Evolutionary conservation across 768 basidiomycete species (phyloP).

Genomic region (Grammothele lineata): DNA sequence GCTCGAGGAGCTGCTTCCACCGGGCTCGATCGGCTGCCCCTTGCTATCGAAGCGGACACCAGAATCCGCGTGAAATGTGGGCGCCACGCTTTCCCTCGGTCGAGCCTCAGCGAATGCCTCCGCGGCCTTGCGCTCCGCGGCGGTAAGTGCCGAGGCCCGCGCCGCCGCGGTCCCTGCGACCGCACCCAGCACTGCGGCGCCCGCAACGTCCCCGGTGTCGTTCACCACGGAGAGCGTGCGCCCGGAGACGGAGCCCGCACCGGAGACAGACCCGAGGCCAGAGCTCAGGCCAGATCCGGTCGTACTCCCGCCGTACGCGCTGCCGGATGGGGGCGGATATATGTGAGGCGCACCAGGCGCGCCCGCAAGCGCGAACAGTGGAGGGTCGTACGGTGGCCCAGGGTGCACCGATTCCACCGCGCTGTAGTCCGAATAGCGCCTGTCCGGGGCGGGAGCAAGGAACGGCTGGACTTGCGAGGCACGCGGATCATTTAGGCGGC

Average conservation of each 20-base stretch:
- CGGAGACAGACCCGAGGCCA: not conserved
- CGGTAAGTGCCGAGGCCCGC: slow-evolving; percentile 12
- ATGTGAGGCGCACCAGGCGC: slow-evolving; percentile 2
- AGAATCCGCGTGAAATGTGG: slow-evolving; percentile 17
- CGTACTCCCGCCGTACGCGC: not conserved
- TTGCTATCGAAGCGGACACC: slow-evolving; percentile 18
- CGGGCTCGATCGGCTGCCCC: slow-evolving; percentile 6
- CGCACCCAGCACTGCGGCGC: not conserved
- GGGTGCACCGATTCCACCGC: not conserved
- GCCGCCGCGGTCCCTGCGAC: too few relatives aligned
- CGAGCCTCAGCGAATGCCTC: slow-evolving; percentile 3
- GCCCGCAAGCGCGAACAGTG: not conserved
- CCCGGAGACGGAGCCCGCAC: not conserved
- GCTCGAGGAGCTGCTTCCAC: too few relatives aligned
- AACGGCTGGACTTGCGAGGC: slow-evolving; percentile 5
- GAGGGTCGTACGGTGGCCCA: not conserved
- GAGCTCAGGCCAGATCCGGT: not conserved
- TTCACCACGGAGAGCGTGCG: slow-evolving; percentile 13
- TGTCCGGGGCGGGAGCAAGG: not conserved
- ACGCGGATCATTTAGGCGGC: too few relatives aligned
- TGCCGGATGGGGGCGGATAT: slow-evolving; percentile 6
- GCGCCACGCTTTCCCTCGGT: not conserved
- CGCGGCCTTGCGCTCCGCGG: slow-evolving; percentile 15
- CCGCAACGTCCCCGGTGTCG: not conserved
- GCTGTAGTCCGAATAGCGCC: not conserved